Base-by-base conservation (phyloP, 768 basidiomycete species). In the Hericium coralloides region DNA sequence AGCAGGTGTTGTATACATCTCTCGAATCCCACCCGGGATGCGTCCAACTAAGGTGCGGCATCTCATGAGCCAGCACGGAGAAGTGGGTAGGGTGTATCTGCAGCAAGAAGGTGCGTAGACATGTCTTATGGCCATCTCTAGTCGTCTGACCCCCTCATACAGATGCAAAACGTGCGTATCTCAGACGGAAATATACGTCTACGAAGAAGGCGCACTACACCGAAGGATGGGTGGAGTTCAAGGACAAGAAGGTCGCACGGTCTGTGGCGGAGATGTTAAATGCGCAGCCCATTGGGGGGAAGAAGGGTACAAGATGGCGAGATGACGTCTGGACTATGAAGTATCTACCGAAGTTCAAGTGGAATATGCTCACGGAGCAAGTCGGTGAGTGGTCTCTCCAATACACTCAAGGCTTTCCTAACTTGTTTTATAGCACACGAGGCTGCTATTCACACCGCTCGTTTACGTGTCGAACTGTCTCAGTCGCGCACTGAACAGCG, bases 321-420 rank as follows among this genome's bases (percentile, higher is more conserved):
- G 95, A 98, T 67, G 97, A 99, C 62, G 85, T 99, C 8, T 99
- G 97, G 97, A 98, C 97, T 56, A 95, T 98, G 93, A 95, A 95
- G 68, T 99, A 99, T 69, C 74, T 99, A 57, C 95, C 95, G 9
- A 89, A 84, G 66, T 99, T 98, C 78, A 97, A 95, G 66, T 99
- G 97, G 97, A 85, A 89, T 71, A 97, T 97, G 95, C 76, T 99
- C 58, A 95, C 92, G 6, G 97, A 98, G 71, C 95, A 98, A 79
- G 87, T 99, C 64, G 93, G 95, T 95, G 67, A 69, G 94, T 79
- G 39, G 10, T 31, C 31, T 31, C 48, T 39, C 18, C 49, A 14
- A 18, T 45, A 15, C 25, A 38, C 22, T 55, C 20, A 12, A 17
- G 8, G 38, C 20, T 26, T 43, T 55, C 49, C 17, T 52, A 10